These are phyloP conservation scores for Parietichytrium sp. DNA, from an alignment of 108 stramenopile genomes.

Conservation along the genomic window DNA sequence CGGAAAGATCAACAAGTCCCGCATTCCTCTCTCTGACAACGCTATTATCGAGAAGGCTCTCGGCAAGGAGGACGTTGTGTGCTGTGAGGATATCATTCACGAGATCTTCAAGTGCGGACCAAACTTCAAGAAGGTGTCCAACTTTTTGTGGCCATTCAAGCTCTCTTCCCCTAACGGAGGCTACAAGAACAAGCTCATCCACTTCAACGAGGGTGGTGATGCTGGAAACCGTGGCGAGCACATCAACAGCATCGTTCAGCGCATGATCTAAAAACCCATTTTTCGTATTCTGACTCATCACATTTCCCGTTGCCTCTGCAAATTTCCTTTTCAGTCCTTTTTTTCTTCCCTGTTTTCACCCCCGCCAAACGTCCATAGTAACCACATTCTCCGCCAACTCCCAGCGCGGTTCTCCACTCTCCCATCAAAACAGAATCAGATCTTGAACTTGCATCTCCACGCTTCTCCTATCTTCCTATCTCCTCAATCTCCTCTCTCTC, in stretches of 20 bases:
- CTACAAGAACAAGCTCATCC: slow-evolving; percentile 97
- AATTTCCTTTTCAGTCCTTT: too few relatives aligned
- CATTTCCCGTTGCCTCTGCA: too few relatives aligned
- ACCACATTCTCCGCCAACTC: too few relatives aligned
- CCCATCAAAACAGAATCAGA: too few relatives aligned
- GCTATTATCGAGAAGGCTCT: slow-evolving; percentile 82
- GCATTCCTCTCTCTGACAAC: slow-evolving; percentile 91
- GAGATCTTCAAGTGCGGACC: slow-evolving; percentile 96
- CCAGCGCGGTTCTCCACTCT: too few relatives aligned
- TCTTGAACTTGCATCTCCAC: too few relatives aligned
- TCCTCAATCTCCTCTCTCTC: too few relatives aligned
- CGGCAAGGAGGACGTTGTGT: slow-evolving; percentile 72
- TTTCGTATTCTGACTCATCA: too few relatives aligned
- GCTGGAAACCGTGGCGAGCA: slow-evolving; percentile 91
- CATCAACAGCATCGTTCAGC: slow-evolving; percentile 90
- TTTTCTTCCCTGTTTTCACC: too few relatives aligned
- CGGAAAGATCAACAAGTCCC: slow-evolving; percentile 90
- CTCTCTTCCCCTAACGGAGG: slow-evolving; percentile 93
- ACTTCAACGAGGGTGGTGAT: slow-evolving; percentile 99
- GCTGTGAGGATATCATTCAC: slow-evolving; percentile 89
- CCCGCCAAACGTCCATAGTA: too few relatives aligned
- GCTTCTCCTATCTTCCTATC: too few relatives aligned
- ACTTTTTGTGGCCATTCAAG: slow-evolving; percentile 99
- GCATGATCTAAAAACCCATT: slow-evolving; percentile 92
- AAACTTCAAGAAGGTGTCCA: slow-evolving; percentile 97